Base-by-base conservation (phyloP, 2,329 filamentous ascomycete species). In the Sclerotinia sclerotiorum region DNA sequence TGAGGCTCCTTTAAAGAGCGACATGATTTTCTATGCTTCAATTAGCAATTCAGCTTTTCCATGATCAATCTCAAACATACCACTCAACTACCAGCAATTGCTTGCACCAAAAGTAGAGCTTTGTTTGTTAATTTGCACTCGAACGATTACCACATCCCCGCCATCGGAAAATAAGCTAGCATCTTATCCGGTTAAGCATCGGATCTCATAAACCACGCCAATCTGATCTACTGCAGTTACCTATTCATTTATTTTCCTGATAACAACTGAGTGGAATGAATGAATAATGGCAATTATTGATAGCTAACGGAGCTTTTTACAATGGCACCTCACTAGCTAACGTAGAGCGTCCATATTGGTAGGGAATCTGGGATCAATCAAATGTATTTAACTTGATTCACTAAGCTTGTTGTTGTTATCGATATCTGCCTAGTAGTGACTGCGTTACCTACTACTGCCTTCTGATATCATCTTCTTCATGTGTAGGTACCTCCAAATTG, bases 1-100 rank as follows among this genome's bases (percentile, higher is more conserved):
- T 35, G 76, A 74, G 63, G 75, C 71, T 70, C 74, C 73, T 67
- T 71, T 76, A 39, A 77, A 70, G 68, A 77, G 71, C 73, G 74
- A 78, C 76, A 77, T 77, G 55, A 60, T 68, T 69, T 72, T 68
- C 70, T 71, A 19, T 27, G 27, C 29, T 24, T 17, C 32, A 56
- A 54, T 72, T 65, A 65, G 27, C 35, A 69, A 54, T 44, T 64
- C 5, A 55, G 44, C 17, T 3, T 52, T 35, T 35, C 24, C 49
- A 57, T 57, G 48, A 19, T 24, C 7, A 2, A 21, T 19, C n/a
- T 52, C 5, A 24, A 39, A 44, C 56, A 46, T 52, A 67, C 56
- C 56, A 54, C 65, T 67, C 42, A 39, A 42, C 17, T 54, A 10
- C 67, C 27, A 61, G n/a, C 56, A 54, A 67, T 65, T 67, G 46